Evolutionary conservation across 2,329 filamentous ascomycete genomes (phyloP), one percentile per base, ranked within the genome.

Genomic region (Ceratocystis lukuohia): DNA sequence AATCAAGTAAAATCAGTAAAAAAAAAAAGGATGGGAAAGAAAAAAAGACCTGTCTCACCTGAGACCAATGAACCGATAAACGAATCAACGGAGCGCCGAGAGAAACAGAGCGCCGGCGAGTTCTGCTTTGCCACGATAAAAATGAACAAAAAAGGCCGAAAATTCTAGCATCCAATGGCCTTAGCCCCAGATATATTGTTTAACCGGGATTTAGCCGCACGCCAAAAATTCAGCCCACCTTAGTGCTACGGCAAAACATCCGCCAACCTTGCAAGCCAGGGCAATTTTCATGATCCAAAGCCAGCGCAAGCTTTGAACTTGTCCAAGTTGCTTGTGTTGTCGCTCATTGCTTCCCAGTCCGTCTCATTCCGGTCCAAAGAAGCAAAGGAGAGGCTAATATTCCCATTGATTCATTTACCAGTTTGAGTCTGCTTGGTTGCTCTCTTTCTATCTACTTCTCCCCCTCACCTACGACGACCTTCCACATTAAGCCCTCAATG

Each of bases 171-270:
- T 22, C 44, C n/a, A 5, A 30, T 25, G 50, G 30, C 45, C 37
- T 37, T 41, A 12, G 8, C 8, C 10, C 37, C 37, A 41, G 37
- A 15, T 61, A 46, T 59, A 5, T 7, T 7, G 45, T 33, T 65
- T 65, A 64, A 7, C 68, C 68, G 63, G 17, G 15, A 7, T 61
- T 68, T 67, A 65, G 28, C 68, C 68, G 59, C n/a, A 22, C 25
- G 46, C 59, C 17, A 50, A 65, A 59, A 59, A 61, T 15, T 45
- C 50, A 65, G 15, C 56, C 48, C 45, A 61, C 45, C 65, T 48
- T 64, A n/a, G 62, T 65, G 61, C 25, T 57, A 64, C 6, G 30
- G 30, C 6, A 8, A 33, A 33, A 33, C 30, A 7, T 33, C 30
- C 30, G 12, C 12, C 45, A 50, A 56, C 63, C 20, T 45, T 28